phyloP scores from a whole-genome alignment of 805 yeast genomes.

The Starmerella lactis-condensi region DNA sequence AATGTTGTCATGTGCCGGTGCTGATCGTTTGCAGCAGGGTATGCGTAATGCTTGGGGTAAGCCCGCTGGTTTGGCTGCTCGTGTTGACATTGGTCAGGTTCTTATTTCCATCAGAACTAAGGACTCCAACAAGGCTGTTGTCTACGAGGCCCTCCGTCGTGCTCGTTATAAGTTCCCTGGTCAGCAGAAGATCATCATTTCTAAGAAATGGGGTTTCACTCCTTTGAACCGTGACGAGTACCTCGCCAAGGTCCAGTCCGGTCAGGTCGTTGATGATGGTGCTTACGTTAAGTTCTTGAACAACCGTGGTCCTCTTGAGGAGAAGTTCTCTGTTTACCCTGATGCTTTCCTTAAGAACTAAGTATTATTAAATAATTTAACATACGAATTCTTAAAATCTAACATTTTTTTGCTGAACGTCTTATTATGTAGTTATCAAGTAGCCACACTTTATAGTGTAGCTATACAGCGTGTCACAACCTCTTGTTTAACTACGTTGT shows the following conservation, averaged over 20 bases:
- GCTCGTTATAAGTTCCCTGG: conserved; percentile 99
- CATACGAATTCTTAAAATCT: not conserved
- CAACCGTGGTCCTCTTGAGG: conserved; percentile 86
- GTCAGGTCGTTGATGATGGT: conserved; percentile 99
- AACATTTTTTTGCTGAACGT: too few relatives aligned
- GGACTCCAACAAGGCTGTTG: conserved; percentile 94
- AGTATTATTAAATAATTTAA: not conserved
- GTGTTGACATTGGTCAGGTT: conserved; percentile 97
- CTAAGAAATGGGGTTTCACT: conserved; percentile 99
- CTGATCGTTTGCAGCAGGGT: conserved; percentile 99
- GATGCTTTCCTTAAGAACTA: conserved; percentile 31
- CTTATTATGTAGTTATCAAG: too few relatives aligned
- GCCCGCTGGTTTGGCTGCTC: conserved; percentile 99
- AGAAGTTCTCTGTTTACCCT: conserved; percentile 88
- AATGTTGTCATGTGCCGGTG: conserved; percentile 99
- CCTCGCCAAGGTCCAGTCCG: conserved; percentile 81
- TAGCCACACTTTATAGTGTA: too few relatives aligned
- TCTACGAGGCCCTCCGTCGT: conserved; percentile 98
- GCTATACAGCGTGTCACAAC: too few relatives aligned
- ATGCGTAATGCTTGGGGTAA: conserved; percentile 99
- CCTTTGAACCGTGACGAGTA: conserved; percentile 94
- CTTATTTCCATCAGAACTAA: conserved; percentile 95
- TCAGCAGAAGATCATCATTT: conserved; percentile 97
- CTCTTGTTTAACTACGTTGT: too few relatives aligned
- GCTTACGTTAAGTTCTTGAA: conserved; percentile 97